phyloP scores from a whole-genome alignment of 2,329 filamentous ascomycete genomes.

The Trichoderma afroharzianum region DNA sequence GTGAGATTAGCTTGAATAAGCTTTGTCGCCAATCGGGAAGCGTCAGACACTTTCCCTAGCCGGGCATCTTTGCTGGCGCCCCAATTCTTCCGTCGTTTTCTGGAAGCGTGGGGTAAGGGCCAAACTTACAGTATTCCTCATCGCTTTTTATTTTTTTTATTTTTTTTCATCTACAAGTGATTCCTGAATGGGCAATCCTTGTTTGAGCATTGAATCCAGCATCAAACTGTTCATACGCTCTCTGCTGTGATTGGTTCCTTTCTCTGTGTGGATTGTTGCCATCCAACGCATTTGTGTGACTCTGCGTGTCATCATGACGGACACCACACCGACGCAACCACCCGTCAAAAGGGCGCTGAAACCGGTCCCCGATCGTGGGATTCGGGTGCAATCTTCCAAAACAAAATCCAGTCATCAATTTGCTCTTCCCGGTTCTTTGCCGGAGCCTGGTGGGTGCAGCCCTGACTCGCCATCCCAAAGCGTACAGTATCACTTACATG shows the following conservation, averaged over 20 bases:
- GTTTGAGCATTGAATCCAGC: neutral
- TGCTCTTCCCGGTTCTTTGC: constrained; percentile 27
- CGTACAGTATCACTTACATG: neutral
- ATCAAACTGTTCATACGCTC: neutral
- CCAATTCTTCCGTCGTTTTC: neutral
- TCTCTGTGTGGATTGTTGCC: neutral
- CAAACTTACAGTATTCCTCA: neutral
- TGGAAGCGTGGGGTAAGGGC: constrained; percentile 5
- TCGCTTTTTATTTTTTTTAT: no score
- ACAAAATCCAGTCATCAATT: constrained; percentile 30
- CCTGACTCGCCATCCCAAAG: neutral
- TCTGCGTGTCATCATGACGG: neutral
- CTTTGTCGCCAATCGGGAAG: constrained; percentile 7
- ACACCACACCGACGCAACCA: constrained; percentile 9
- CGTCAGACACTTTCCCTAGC: neutral
- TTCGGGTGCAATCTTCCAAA: constrained; percentile 26
- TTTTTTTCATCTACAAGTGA: neutral
- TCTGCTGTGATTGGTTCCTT: neutral
- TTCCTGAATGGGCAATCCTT: neutral
- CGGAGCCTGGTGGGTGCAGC: constrained; percentile 26
- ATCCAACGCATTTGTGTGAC: neutral
- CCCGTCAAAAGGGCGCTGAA: constrained; percentile 26
- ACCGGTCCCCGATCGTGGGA: constrained; percentile 23
- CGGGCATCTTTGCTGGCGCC: neutral
- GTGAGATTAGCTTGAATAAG: constrained; percentile 1